Conservation (phyloP, 331 rosid genomes). For the Spiraea crenata region DNA sequence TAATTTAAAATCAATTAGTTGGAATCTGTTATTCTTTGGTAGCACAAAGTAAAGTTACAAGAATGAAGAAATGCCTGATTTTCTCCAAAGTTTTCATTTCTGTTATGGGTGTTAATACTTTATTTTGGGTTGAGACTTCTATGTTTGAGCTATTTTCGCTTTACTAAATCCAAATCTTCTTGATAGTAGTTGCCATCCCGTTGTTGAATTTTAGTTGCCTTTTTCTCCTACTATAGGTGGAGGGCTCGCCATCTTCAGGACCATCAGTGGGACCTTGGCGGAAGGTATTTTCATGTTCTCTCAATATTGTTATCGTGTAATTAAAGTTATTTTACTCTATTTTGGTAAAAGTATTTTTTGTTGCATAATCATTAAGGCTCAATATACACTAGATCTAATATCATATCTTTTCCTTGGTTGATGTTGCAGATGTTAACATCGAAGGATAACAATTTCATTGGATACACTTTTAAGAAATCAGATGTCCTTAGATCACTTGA, state of each 20-base stretch:
- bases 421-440: slow-evolving; percentile 90
- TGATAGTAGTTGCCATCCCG: background rate
- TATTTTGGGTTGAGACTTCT: background rate
- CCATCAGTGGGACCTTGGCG: slow-evolving; percentile 98
- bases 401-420: slow-evolving; percentile 1
- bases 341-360: too few relatives aligned
- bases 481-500: slow-evolving; percentile 80
- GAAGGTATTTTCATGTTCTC: slow-evolving; percentile 54
- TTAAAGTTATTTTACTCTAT: background rate
- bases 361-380: background rate
- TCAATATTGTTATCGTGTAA: background rate
- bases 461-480: slow-evolving; percentile 87
- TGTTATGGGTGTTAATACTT: background rate
- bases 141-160: background rate
- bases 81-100: slow-evolving; percentile 6
- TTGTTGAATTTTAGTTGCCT: background rate
- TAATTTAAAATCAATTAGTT: slow-evolving; percentile 10
- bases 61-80: background rate
- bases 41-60: background rate
- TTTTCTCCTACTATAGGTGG: slow-evolving; percentile 41
- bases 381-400: background rate
- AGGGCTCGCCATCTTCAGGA: slow-evolving; percentile 66
- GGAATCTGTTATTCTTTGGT: slow-evolving; percentile 12
- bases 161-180: background rate
- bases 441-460: slow-evolving; percentile 93